A percentile compares a stretch with the other conserved stretches of the same genome.
phyloP scores from a whole-genome alignment of 169 alveolate genomes.

The Neospora caninum region DNA sequence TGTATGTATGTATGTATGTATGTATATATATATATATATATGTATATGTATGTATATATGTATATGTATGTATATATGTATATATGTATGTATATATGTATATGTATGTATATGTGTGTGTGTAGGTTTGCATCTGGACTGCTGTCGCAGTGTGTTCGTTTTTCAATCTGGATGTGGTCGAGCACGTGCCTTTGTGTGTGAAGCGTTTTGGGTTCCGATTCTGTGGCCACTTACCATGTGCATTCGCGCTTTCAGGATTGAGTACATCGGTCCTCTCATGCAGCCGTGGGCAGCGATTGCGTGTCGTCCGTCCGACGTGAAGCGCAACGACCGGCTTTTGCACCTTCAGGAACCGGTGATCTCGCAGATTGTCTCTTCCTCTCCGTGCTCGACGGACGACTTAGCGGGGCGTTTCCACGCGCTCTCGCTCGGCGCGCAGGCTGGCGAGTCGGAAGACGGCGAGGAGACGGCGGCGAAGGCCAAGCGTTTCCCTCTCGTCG shows the following conservation, averaged over 20 bases:
- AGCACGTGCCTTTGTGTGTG: too few species aligned
- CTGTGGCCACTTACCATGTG: too few species aligned
- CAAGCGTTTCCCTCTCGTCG: not conserved
- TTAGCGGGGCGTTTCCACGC: constrained; percentile 1
- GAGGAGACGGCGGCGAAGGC: not conserved
- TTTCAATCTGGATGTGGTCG: too few species aligned
- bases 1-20: not conserved
- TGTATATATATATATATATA: not conserved
- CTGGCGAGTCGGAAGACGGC: not conserved
- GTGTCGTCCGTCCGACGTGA: constrained; percentile 60
- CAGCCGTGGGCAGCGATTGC: constrained; percentile 84
- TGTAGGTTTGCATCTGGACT: not conserved
- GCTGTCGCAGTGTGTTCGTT: too few species aligned
- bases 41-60: not conserved
- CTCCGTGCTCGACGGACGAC: not conserved
- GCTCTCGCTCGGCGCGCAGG: not conserved
- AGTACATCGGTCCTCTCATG: constrained; percentile 97
- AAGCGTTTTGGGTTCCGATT: too few species aligned
- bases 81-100: not conserved
- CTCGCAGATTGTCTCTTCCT: constrained; percentile 19
- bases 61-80: not conserved
- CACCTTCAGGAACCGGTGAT: constrained; percentile 46
- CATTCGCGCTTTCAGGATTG: constrained; percentile 76
- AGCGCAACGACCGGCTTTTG: constrained; percentile 46
- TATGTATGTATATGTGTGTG: not conserved